Conservation (phyloP, 495 filamentous ascomycete species). For the Xylaria scruposa region DNA sequence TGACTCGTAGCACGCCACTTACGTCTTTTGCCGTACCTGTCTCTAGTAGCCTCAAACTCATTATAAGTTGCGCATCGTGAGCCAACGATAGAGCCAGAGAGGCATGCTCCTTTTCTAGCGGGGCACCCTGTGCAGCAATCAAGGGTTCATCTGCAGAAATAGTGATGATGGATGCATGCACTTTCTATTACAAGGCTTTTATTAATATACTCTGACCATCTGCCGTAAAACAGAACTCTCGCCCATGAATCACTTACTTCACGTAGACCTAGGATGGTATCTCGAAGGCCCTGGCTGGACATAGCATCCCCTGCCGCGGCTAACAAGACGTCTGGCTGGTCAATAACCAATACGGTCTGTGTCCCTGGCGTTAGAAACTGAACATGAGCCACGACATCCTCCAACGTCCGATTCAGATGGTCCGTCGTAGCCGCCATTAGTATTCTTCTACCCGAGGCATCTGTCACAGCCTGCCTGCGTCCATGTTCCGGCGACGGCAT, state of each 20-base stretch:
- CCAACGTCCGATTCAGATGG: constrained; percentile 30
- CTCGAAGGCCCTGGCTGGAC: constrained; percentile 39
- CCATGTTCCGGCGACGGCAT: constrained; percentile 23
- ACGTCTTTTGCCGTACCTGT: constrained; percentile 89
- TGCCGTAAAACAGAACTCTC: background rate
- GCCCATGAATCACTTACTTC: constrained; percentile 53
- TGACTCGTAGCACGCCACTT: constrained; percentile 85
- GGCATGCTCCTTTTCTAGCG: constrained; percentile 72
- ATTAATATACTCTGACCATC: constrained; percentile 31
- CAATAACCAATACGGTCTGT: constrained; percentile 55
- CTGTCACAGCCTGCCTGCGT: constrained; percentile 18
- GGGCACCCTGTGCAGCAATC: constrained; percentile 62
- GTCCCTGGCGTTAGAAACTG: constrained; percentile 27
- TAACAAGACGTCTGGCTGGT: constrained; percentile 63
- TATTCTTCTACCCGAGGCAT: constrained; percentile 19
- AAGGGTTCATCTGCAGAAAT: constrained; percentile 75
- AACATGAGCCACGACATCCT: constrained; percentile 33
- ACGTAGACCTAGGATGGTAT: constrained; percentile 57
- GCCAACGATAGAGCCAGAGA: constrained; percentile 71
- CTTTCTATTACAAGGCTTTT: constrained; percentile 44
- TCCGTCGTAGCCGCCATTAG: constrained; percentile 30
- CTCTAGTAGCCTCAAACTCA: constrained; percentile 76
- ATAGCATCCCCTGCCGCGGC: constrained; percentile 49
- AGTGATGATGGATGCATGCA: constrained; percentile 68
- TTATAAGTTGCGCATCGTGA: constrained; percentile 72